Conservation (phyloP, 2,329 filamentous ascomycete genomes). For the Neonectria neomacrospora region DNA sequence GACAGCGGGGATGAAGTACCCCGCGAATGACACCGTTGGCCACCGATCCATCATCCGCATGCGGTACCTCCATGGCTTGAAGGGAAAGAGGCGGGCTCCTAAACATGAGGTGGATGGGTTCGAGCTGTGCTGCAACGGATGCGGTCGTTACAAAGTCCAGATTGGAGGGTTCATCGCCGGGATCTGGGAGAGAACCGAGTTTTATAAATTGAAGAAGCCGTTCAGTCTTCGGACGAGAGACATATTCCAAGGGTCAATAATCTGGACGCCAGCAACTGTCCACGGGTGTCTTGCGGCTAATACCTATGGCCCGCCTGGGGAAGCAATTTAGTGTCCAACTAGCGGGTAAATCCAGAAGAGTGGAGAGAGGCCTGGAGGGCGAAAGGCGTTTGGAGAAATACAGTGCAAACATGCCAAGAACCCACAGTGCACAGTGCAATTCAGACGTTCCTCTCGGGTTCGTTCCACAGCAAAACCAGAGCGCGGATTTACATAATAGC, state of each 20-base stretch:
- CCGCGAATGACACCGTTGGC: conserved; percentile 18
- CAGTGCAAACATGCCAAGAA: neutral
- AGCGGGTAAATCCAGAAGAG: conserved; percentile 5
- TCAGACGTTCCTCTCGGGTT: neutral
- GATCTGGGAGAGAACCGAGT: neutral
- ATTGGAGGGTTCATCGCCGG: neutral
- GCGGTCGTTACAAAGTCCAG: neutral
- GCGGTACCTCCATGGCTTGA: neutral
- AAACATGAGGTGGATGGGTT: neutral
- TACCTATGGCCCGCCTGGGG: neutral
- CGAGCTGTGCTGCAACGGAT: neutral
- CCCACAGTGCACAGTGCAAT: neutral
- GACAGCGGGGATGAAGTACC: conserved; percentile 9
- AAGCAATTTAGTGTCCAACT: neutral
- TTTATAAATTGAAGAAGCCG: neutral
- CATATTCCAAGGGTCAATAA: no score
- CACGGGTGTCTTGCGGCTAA: neutral
- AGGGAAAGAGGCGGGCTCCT: neutral
- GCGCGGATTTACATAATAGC: neutral
- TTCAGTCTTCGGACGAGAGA: no score
- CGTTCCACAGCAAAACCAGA: neutral
- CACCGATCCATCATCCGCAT: conserved; percentile 8
- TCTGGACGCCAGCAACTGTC: neutral
- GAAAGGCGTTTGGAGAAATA: neutral
- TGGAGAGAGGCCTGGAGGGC: neutral